Base-by-base conservation (phyloP, 352 stramenopile genomes). In the Globisporangium spinosum region DNA sequence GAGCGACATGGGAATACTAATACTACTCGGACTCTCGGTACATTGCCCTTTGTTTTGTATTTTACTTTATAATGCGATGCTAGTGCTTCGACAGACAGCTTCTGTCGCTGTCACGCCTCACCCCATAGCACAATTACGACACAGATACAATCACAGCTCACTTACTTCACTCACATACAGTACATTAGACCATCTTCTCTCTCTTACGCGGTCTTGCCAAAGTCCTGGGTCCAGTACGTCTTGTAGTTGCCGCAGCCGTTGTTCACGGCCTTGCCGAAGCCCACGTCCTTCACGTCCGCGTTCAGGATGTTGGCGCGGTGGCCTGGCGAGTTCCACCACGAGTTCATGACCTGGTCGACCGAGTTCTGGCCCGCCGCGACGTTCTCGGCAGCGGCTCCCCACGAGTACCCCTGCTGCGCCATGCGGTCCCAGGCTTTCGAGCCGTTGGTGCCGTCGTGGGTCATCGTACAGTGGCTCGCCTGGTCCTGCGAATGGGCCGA, bases 291-390 rank as follows among this genome's bases (percentile, higher is more conserved):
- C 23, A 64, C 34, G 35, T 55, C 40, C 4, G n/a, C 27, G 8
- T 80, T 80, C 23, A 86, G 68, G 56, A 86, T 86, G 65, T 86
- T 86, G 22, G 69, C 70, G 9, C 72, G 62, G 70, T 87, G 79
- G 0, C 76, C 75, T 0, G 56, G 25, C 25, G 79, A 87, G 49
- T 83, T 82, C 76, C 76, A 79, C 78, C 76, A 85, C 2, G 76
- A 75, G 0, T 49, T 77, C 75, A 86, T 88, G 43, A 86, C 77
- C n/a, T 58, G 55, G 5, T 68, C 63, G 1, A 88, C 74, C 9
- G 65, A 74, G 1, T 32, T 49, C 47, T 83, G 78, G 0, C 79
- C 79, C 0, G 77, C 76, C 43, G 77, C 77, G 29, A 88, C 77
- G 55, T 88, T 88, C 67, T 88, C 79, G 8, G 72, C 76, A 23